Percentiles rank a stretch among this genome's conserved stretches.
Conservation (phyloP, 2,329 filamentous ascomycete genomes). For the Cephalotrichum gorgonifer region DNA sequence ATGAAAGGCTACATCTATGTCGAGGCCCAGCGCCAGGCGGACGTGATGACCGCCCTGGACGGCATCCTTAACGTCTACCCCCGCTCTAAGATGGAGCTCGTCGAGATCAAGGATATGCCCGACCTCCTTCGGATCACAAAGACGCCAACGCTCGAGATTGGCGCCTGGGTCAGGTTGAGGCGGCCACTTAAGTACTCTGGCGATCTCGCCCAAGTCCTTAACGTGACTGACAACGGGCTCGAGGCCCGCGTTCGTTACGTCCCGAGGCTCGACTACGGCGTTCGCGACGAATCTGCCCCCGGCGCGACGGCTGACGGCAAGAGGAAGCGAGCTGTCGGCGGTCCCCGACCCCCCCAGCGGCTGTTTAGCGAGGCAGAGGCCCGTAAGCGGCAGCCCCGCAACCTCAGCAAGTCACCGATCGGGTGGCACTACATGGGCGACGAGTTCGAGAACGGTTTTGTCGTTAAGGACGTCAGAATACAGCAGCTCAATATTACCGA, state of each 20-base stretch:
- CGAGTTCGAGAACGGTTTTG: conserved; percentile 84
- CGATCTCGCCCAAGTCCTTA: conserved; percentile 84
- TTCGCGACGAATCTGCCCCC: conserved; percentile 60
- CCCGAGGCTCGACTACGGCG: conserved; percentile 82
- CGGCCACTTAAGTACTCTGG: conserved; percentile 72
- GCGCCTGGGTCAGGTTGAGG: conserved; percentile 84
- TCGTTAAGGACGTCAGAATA: conserved; percentile 88
- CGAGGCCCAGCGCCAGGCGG: conserved; percentile 77
- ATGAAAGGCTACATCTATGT: conserved; percentile 97
- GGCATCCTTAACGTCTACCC: conserved; percentile 85
- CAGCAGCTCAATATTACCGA: conserved; percentile 77
- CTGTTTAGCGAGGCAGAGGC: conserved; percentile 91
- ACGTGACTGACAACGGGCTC: conserved; percentile 86
- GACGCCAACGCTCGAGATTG: conserved; percentile 72
- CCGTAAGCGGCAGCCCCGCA: conserved; percentile 68
- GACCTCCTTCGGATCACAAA: conserved; percentile 87
- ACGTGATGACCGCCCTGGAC: conserved; percentile 74
- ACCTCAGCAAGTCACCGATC: conserved; percentile 59
- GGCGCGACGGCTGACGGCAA: conserved; percentile 51
- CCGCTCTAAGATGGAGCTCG: conserved; percentile 72
- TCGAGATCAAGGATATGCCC: conserved; percentile 95
- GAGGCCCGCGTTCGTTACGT: conserved; percentile 82
- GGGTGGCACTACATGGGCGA: conserved; percentile 80
- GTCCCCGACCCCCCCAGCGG: conserved; percentile 71
- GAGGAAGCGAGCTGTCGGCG: conserved; percentile 61